These are phyloP conservation scores for Raphanus raphanistrum DNA, from an alignment of 345 rosid genomes.

Conservation along the genomic window DNA sequence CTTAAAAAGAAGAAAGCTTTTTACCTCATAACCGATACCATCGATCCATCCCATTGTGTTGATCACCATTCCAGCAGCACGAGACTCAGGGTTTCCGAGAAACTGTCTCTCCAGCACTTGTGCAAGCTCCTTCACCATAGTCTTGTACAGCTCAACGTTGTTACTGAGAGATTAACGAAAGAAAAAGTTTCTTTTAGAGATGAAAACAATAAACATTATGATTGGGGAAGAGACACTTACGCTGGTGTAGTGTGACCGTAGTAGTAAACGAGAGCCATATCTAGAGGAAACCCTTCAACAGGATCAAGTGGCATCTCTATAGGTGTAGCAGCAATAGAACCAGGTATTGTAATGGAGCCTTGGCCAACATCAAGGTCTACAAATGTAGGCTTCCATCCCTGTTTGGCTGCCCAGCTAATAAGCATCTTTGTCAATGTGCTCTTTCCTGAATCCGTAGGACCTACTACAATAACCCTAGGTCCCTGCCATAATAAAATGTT, in stretches of 20 bases:
- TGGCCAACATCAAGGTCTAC: constrained; percentile 93
- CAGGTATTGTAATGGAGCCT: constrained; percentile 87
- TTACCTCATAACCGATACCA: constrained; percentile 83
- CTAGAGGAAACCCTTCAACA: constrained; percentile 90
- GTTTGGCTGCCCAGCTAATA: constrained; percentile 97
- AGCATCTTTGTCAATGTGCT: constrained; percentile 90
- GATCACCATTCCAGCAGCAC: constrained; percentile 89
- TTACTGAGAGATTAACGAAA: constrained; percentile 48
- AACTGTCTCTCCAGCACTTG: constrained; percentile 79
- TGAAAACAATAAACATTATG: not conserved
- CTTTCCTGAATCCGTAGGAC: constrained; percentile 93
- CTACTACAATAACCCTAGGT: constrained; percentile 86
- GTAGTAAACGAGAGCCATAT: constrained; percentile 85
- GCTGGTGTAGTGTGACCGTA: constrained; percentile 78
- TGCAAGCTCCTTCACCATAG: constrained; percentile 81
- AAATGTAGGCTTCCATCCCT: constrained; percentile 83
- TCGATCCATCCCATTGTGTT: constrained; percentile 99
- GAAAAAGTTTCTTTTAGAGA: not conserved
- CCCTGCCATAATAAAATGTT: constrained; percentile 49
- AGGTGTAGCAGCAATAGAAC: constrained; percentile 87
- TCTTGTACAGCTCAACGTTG: constrained; percentile 71
- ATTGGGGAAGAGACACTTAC: constrained; percentile 42
- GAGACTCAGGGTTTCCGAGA: constrained; percentile 64
- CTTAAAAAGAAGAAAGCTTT: not conserved
- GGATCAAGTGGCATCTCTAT: constrained; percentile 92